Conservation (phyloP, 805 yeast genomes). For the Yarrowia sp. region DNA sequence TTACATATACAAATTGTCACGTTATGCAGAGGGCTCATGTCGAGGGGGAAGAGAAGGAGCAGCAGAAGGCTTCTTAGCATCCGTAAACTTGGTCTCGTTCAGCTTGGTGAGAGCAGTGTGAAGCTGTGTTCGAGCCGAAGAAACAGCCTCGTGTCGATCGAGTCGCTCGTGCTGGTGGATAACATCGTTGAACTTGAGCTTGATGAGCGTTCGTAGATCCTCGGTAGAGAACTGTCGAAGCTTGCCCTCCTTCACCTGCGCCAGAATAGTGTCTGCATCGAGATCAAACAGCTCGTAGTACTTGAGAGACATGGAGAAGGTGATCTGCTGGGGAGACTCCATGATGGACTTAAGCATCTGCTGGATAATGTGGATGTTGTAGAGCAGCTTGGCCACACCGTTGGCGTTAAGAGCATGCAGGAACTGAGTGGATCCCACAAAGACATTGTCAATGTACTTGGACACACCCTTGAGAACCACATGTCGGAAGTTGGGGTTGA, state of each 20-base stretch:
- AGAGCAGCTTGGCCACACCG: slow-evolving; percentile 65
- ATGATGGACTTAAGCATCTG: slow-evolving; percentile 70
- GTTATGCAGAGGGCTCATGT: slow-evolving; percentile 28
- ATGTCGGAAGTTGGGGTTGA: slow-evolving; percentile 48
- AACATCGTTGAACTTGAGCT: slow-evolving; percentile 58
- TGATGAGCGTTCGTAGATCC: slow-evolving; percentile 59
- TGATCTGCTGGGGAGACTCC: slow-evolving; percentile 59
- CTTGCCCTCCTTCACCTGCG: slow-evolving; percentile 51
- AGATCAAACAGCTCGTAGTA: slow-evolving; percentile 64
- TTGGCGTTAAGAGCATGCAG: slow-evolving; percentile 60
- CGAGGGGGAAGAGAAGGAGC: slow-evolving; percentile 26
- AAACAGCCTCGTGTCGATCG: slow-evolving; percentile 44
- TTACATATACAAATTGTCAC: slow-evolving; percentile 38
- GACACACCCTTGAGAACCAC: slow-evolving; percentile 59
- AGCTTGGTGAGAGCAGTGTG: slow-evolving; percentile 41
- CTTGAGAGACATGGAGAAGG: slow-evolving; percentile 59
- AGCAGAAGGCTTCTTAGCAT: slow-evolving; percentile 18
- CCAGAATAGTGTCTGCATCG: slow-evolving; percentile 58
- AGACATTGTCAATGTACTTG: slow-evolving; percentile 57
- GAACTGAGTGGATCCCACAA: slow-evolving; percentile 60
- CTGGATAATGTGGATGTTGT: slow-evolving; percentile 70
- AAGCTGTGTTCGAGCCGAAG: slow-evolving; percentile 41
- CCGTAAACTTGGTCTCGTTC: slow-evolving; percentile 42
- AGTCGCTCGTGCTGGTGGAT: slow-evolving; percentile 44
- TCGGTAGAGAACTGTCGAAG: slow-evolving; percentile 51